Evolutionary conservation across 768 basidiomycete species (phyloP), one percentile per base, ranked within the genome.

Genomic region (Hypsizygus marmoreus): DNA sequence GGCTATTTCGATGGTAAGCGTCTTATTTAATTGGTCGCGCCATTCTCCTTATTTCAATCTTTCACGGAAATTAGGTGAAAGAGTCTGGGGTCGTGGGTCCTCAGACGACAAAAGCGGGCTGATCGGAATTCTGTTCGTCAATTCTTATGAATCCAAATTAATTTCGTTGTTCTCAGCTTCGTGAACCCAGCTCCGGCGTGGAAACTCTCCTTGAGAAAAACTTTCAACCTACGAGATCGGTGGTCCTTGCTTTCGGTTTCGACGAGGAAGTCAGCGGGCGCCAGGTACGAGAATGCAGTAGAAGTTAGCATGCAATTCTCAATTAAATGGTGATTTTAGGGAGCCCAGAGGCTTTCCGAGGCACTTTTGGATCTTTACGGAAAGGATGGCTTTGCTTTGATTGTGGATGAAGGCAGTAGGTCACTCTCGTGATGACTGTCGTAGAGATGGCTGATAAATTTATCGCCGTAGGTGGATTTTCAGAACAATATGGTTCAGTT

Each of bases 341-440:
- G 86, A 24, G 86, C 84, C 7, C 63, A 62, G 19, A 56, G 59
- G 3, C 68, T 88, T 31, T 70, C 72, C 0, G 57, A 66, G 9
- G 67, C 68, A 34, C 65, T 97, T 23, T 61, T 80, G 36, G 54
- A 73, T 2, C 74, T 70, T 12, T 95, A 89, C 59, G 93, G 92
- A 26, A 61, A 77, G 48, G 65, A 91, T 57, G 77, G 80, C 4
- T 82, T 91, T 59, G 81, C 88, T 0, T 74, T 95, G 60, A 63
- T 97, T 34, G 74, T 97, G 25, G 95, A 97, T 58, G 95, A 97
- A 72, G 93, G 94, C 25, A 80, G 90, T 83, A 62, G 57, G 70
- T 62, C 20, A n/a, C 25, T 49, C 17, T 35, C 13, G 32, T 24
- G 3, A 39, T 32, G 14, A 14, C 25, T 20, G 16, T 30, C 10